Evolutionary conservation across 1,284 basidiomycete genomes (phyloP).

Genomic region (Omphalotus olearius): DNA sequence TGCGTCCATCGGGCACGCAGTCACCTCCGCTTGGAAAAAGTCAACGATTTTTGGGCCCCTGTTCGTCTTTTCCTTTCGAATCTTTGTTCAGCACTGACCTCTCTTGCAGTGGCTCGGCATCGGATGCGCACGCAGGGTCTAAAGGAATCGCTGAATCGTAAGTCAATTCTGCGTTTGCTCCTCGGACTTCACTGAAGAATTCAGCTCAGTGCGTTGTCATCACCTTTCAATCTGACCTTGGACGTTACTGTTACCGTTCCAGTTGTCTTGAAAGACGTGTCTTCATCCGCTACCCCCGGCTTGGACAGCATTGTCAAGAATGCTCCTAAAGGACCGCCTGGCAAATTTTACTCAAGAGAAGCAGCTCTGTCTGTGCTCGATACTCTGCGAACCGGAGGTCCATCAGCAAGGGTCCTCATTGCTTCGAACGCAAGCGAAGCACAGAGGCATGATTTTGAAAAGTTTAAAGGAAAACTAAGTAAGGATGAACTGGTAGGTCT

Average conservation of each 20-base stretch:
- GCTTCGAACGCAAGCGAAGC: constrained; percentile 32
- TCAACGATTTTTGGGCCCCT: constrained; percentile 56
- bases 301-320: constrained; percentile 32
- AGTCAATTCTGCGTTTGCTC: neutral
- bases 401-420: constrained; percentile 41
- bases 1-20: constrained; percentile 2
- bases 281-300: constrained; percentile 25
- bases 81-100: constrained; percentile 5
- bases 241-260: constrained; percentile 39
- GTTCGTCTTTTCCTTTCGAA: constrained; percentile 30
- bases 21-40: constrained; percentile 25
- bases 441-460: constrained; percentile 38
- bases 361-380: constrained; percentile 42
- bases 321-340: constrained; percentile 38
- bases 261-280: constrained; percentile 35
- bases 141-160: neutral
- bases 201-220: neutral
- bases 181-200: neutral
- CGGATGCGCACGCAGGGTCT: constrained; percentile 9
- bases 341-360: constrained; percentile 47
- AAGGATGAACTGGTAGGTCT: constrained; percentile 46
- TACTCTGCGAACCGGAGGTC: constrained; percentile 45
- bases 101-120: constrained; percentile 29
- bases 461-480: constrained; percentile 41
- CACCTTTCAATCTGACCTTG: constrained; percentile 35